phyloP scores from a whole-genome alignment of 805 yeast genomes.

The Monosporozyma aquatica region DNA sequence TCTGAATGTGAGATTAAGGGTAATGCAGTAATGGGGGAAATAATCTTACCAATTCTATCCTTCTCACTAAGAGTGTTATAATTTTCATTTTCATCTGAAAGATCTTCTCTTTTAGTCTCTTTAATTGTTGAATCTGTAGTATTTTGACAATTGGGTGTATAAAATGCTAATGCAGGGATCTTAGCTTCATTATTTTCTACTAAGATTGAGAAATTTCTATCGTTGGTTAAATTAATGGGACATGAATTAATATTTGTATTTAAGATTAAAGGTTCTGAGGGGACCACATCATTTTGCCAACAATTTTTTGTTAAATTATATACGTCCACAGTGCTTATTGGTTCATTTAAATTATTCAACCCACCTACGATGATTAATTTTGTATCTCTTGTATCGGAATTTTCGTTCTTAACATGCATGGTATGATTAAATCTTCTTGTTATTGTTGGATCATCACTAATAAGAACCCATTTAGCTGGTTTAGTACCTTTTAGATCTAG shows the following conservation, averaged over 20 bases:
- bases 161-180: conserved; percentile 22
- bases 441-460: conserved; percentile 34
- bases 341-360: conserved; percentile 22
- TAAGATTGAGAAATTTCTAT: conserved; percentile 20
- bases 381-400: conserved; percentile 22
- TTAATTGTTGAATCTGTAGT: not conserved
- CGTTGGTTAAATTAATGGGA: conserved; percentile 11
- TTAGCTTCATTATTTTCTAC: conserved; percentile 24
- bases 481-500: conserved; percentile 40
- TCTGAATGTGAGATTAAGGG: conserved; percentile 26
- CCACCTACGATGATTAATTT: conserved; percentile 28
- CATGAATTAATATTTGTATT: conserved; percentile 18
- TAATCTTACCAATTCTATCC: conserved; percentile 4
- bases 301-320: conserved; percentile 20
- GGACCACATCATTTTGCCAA: conserved; percentile 20
- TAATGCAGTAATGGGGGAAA: conserved; percentile 27
- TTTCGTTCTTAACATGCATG: conserved; percentile 31
- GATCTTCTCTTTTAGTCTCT: not conserved
- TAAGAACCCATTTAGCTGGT: conserved; percentile 39
- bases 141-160: conserved; percentile 10
- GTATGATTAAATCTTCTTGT: conserved; percentile 44
- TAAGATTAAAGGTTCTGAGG: conserved; percentile 9
- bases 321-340: conserved; percentile 22
- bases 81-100: not conserved
- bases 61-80: not conserved